These are phyloP conservation scores for Venturia asperata DNA, from an alignment of 2,329 filamentous ascomycete genomes.

Conservation along the genomic window DNA sequence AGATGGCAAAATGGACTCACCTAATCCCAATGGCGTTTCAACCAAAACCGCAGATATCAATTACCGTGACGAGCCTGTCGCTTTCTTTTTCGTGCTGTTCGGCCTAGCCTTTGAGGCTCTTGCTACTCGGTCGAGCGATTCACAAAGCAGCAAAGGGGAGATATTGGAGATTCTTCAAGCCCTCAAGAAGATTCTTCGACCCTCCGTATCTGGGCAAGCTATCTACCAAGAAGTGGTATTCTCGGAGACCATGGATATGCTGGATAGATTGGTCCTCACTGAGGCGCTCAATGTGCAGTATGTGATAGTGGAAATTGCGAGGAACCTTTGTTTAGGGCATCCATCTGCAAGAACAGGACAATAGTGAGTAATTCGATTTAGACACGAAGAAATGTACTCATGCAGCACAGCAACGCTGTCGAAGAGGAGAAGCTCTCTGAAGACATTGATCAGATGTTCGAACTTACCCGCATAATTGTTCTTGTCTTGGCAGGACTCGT, in stretches of 20 bases:
- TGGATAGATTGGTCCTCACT: constrained; percentile 86
- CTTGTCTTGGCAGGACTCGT: constrained; percentile 81
- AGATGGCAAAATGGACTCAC: constrained; percentile 62
- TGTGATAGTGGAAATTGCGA: constrained; percentile 89
- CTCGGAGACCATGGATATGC: constrained; percentile 90
- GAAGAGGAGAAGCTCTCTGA: constrained; percentile 75
- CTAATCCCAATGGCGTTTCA: constrained; percentile 32
- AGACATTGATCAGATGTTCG: constrained; percentile 96
- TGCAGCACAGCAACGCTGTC: constrained; percentile 26
- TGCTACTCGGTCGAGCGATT: constrained; percentile 67
- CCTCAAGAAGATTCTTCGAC: constrained; percentile 88
- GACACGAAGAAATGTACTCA: constrained; percentile 19
- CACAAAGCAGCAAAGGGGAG: constrained; percentile 62
- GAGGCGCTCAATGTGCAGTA: constrained; percentile 82
- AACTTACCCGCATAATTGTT: constrained; percentile 92
- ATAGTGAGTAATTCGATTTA: constrained; percentile 37
- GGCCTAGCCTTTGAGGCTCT: constrained; percentile 94
- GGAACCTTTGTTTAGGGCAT: constrained; percentile 82
- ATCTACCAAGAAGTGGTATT: constrained; percentile 96
- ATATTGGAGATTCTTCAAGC: constrained; percentile 83
- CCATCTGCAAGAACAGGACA: constrained; percentile 71
- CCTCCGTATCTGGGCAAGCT: constrained; percentile 89
- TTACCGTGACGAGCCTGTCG: constrained; percentile 93
- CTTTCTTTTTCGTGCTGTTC: constrained; percentile 98
- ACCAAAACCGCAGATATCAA: constrained; percentile 76